These are phyloP conservation scores for Rhodotorula sp. DNA, from an alignment of 1,284 basidiomycete species.

Conservation along the genomic window DNA sequence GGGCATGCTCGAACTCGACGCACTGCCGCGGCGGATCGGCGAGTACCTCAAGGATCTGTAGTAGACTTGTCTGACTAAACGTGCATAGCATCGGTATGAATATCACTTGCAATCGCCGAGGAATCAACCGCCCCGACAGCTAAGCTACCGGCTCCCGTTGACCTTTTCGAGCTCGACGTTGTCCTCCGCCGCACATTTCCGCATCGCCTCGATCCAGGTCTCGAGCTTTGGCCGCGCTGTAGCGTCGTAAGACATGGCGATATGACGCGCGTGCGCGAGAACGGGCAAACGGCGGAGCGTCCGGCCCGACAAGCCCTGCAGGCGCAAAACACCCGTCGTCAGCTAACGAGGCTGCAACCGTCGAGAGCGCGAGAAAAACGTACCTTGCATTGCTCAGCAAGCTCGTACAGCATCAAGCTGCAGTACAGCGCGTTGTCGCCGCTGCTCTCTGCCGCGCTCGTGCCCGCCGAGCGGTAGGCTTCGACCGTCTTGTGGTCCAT, in stretches of 20 bases:
- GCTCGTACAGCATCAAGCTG: constrained; percentile 61
- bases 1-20: constrained; percentile 3
- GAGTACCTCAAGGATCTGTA: constrained; percentile 2
- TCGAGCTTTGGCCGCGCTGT: constrained; percentile 66
- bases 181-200: constrained; percentile 60
- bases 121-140: background rate
- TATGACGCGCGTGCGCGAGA: constrained; percentile 80
- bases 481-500: constrained; percentile 42
- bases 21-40: background rate
- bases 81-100: too few relatives aligned
- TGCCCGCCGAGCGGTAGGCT: constrained; percentile 22
- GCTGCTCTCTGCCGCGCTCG: background rate
- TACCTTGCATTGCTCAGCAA: constrained; percentile 74
- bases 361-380: constrained; percentile 39
- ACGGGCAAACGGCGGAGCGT: constrained; percentile 86
- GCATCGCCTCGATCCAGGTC: constrained; percentile 74
- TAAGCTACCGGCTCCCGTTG: constrained; percentile 11
- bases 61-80: background rate
- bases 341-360: too few relatives aligned
- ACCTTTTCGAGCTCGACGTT: constrained; percentile 40
- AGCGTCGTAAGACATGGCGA: constrained; percentile 47
- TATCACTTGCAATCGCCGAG: background rate
- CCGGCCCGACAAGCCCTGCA: constrained; percentile 80
- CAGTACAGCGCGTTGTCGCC: constrained; percentile 44
- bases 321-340: too few relatives aligned